Conservation (phyloP, 768 basidiomycete species). For the Psilocybe subaeruginosa region DNA sequence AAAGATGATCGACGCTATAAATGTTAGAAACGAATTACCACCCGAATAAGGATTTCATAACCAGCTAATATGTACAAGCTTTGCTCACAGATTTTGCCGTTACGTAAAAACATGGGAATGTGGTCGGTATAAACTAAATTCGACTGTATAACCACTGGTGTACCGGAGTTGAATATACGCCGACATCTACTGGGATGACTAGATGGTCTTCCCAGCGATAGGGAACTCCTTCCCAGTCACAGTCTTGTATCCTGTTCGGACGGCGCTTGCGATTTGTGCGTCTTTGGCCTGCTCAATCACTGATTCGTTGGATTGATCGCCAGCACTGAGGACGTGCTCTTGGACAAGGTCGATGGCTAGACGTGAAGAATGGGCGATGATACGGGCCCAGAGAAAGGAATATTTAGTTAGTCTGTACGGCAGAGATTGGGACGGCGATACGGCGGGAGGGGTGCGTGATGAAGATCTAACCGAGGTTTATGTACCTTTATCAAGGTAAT, state of each 20-base stretch:
- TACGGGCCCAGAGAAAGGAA: too few relatives aligned
- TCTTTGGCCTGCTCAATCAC: conserved; percentile 34
- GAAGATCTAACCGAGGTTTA: not conserved
- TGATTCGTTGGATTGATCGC: conserved; percentile 33
- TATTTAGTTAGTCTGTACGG: not conserved
- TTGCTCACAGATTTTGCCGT: too few relatives aligned
- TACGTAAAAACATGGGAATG: too few relatives aligned
- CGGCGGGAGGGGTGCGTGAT: not conserved
- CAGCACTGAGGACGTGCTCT: conserved; percentile 25
- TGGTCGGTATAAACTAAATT: too few relatives aligned
- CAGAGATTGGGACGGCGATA: not conserved
- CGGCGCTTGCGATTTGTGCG: conserved; percentile 28
- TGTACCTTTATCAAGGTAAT: not conserved
- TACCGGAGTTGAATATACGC: too few relatives aligned
- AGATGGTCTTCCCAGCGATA: not conserved
- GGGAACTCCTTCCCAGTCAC: conserved; percentile 23
- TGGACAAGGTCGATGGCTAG: conserved; percentile 23
- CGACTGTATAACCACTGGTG: too few relatives aligned
- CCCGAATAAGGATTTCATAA: too few relatives aligned
- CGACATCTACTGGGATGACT: too few relatives aligned
- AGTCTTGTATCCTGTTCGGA: conserved; percentile 25
- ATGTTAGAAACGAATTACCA: too few relatives aligned
- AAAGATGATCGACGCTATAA: too few relatives aligned
- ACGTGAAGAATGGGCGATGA: too few relatives aligned
- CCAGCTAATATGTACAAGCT: too few relatives aligned